These are phyloP conservation scores for Fusarium dlaminii DNA, from an alignment of 2,329 filamentous ascomycete species.

Conservation along the genomic window DNA sequence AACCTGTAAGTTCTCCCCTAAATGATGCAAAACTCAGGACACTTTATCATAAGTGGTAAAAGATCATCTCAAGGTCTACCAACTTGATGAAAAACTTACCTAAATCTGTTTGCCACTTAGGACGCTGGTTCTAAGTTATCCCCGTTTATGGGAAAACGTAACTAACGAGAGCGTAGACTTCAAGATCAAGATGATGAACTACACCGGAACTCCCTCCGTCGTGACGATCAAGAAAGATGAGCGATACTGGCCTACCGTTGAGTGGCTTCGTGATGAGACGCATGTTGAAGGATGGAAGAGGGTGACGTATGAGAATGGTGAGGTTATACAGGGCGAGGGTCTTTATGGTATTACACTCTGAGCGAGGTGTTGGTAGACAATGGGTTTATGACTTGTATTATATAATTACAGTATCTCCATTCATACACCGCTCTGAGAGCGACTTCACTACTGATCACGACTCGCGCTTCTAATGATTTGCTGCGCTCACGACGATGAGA, in stretches of 20 bases:
- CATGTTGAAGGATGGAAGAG: constrained; percentile 70
- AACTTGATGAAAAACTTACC: too few species aligned
- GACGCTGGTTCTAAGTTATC: fast-evolving
- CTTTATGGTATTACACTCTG: constrained; percentile 54
- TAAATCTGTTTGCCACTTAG: not conserved
- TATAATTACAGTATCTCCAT: not conserved
- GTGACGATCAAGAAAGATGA: constrained; percentile 99
- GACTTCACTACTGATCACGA: not conserved
- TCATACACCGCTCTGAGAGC: not conserved
- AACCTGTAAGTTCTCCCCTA: constrained; percentile 68
- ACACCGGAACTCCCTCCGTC: constrained; percentile 97
- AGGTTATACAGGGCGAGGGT: constrained; percentile 63
- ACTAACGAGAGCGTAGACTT: constrained; percentile 69
- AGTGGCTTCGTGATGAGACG: constrained; percentile 70
- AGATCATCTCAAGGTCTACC: too few species aligned
- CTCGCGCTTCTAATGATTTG: too few species aligned
- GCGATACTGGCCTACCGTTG: constrained; percentile 83
- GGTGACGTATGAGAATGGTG: constrained; percentile 67
- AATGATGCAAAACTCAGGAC: too few species aligned
- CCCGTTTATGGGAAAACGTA: not conserved
- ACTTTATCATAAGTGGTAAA: too few species aligned
- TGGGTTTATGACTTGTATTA: not conserved
- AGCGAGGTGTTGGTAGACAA: not conserved
- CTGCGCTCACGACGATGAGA: fast-evolving
- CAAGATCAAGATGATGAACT: constrained; percentile 96